Evolutionary conservation across 371 early-diverging fungal species (phyloP), one percentile per base, ranked within the genome.

Genomic region (Blyttiomyces sp.): DNA sequence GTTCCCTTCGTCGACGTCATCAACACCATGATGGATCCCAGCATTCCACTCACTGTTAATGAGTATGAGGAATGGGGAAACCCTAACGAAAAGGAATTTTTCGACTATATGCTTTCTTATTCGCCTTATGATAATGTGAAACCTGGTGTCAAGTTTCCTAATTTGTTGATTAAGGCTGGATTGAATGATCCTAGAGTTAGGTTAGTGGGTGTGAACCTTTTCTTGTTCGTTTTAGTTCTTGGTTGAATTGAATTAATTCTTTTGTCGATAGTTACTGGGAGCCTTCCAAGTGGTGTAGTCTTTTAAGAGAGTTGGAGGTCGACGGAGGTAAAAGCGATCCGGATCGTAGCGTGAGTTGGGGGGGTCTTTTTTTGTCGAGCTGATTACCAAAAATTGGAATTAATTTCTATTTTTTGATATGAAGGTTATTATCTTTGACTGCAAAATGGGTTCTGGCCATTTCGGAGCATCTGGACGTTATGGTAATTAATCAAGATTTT

Each of bases 141-240:
- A 26, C 30, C 43, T 13, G 68, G 49, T 30, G 53, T 39, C 9
- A 35, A 57, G 57, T 77, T 73, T 55, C 86, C 86, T 39, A 71
- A 85, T 54, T 46, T 86, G 62, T 68, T 87, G 26, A 73, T 86
- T 39, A 70, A 80, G 30, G 83, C 76, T 23, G 85, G 87, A 4
- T 57, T 86, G 68, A 84, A 84, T 49, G 86, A 87, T 54, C 86
- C 84, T 3, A 73, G 87, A 3, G 86, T 87, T 11, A 66, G 61
- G 19, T n/a, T n/a, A n/a, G n/a, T n/a, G n/a, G n/a, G n/a, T n/a
- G n/a, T n/a, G n/a, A n/a, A n/a, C n/a, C n/a, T n/a, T n/a, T n/a
- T n/a, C n/a, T n/a, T n/a, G n/a, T n/a, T n/a, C n/a, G n/a, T n/a
- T n/a, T n/a, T n/a, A n/a, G n/a, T n/a, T n/a, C n/a, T n/a, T n/a